Conservation (phyloP, 495 filamentous ascomycete genomes). For the Podospora pseudoanserina region DNA sequence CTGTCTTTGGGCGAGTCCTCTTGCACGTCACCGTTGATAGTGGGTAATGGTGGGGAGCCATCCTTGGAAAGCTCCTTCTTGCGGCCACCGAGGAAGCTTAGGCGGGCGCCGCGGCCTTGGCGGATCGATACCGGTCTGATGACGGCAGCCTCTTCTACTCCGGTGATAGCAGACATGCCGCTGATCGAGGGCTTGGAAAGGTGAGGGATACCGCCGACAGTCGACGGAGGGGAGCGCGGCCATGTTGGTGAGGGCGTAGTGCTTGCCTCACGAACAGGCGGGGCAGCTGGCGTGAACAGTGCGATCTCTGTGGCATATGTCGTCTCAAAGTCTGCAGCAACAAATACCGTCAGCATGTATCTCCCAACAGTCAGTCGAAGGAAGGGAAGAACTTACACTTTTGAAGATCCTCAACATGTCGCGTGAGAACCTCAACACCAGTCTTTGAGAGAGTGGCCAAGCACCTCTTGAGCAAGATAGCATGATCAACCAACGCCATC, state of each 20-base stretch:
- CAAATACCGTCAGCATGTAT: neutral
- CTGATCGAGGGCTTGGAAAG: conserved; percentile 14
- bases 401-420: conserved; percentile 43
- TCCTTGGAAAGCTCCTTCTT: conserved; percentile 31
- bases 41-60: conserved; percentile 12
- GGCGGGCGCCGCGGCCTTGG: conserved; percentile 42
- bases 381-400: conserved; percentile 44
- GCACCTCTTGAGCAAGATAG: conserved; percentile 78
- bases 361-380: neutral
- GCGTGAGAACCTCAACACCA: conserved; percentile 46
- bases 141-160: conserved; percentile 39
- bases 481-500: conserved; percentile 84
- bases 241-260: conserved; percentile 41
- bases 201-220: conserved; percentile 17
- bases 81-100: conserved; percentile 47
- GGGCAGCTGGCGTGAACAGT: conserved; percentile 44
- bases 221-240: conserved; percentile 37
- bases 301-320: conserved; percentile 62
- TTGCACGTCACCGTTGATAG: conserved; percentile 15
- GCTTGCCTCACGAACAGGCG: conserved; percentile 30
- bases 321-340: conserved; percentile 51
- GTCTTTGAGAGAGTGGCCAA: conserved; percentile 64
- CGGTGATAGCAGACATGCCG: conserved; percentile 15
- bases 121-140: conserved; percentile 33
- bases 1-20: conserved; percentile 2